A percentile compares a stretch with the other conserved stretches of the same genome.
Evolutionary conservation across 1,284 basidiomycete genomes (phyloP).

Genomic region (Heterobasidion parviporum): DNA sequence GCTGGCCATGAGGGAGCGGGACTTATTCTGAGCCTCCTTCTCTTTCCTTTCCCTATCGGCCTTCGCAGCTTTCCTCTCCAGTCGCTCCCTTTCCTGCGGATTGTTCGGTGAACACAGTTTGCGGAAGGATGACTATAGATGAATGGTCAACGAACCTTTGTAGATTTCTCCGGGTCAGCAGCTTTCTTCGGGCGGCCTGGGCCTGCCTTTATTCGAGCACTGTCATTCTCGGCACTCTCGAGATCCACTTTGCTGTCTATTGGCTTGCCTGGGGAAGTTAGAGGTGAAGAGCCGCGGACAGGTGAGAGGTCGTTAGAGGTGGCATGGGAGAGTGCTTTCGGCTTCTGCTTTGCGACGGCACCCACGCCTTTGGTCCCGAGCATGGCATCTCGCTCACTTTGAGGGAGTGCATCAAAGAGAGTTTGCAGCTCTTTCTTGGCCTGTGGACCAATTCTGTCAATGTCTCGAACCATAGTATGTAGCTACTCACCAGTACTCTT

Average conservation of each 20-base stretch:
- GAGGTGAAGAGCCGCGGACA: neutral
- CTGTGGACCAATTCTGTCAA: slow-evolving; percentile 25
- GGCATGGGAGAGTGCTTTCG: slow-evolving; percentile 2
- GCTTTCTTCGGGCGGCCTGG: slow-evolving; percentile 39
- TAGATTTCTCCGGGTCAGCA: slow-evolving; percentile 45
- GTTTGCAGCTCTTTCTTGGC: slow-evolving; percentile 48
- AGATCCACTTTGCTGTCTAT: slow-evolving; percentile 7
- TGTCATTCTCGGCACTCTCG: slow-evolving; percentile 20
- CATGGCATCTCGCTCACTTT: slow-evolving; percentile 45
- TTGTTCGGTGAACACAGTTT: neutral
- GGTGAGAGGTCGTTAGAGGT: slow-evolving; percentile 9
- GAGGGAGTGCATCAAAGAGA: slow-evolving; percentile 47
- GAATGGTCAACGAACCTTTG: neutral
- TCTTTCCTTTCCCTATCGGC: slow-evolving; percentile 62
- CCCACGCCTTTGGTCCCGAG: slow-evolving; percentile 25
- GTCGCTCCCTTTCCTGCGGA: slow-evolving; percentile 53
- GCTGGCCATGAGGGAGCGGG: slow-evolving; percentile 64
- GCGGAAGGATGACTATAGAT: neutral
- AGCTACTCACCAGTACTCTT: slow-evolving; percentile 47
- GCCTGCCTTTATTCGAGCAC: slow-evolving; percentile 10
- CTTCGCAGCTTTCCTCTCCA: slow-evolving; percentile 58
- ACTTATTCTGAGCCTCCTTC: slow-evolving; percentile 59
- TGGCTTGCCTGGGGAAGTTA: slow-evolving; percentile 5
- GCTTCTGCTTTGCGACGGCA: slow-evolving; percentile 5
- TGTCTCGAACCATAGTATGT: slow-evolving; percentile 1